Evolutionary conservation across 2,329 filamentous ascomycete genomes (phyloP), one percentile per base, ranked within the genome.

Genomic region (Diaporthe aspalathi): DNA sequence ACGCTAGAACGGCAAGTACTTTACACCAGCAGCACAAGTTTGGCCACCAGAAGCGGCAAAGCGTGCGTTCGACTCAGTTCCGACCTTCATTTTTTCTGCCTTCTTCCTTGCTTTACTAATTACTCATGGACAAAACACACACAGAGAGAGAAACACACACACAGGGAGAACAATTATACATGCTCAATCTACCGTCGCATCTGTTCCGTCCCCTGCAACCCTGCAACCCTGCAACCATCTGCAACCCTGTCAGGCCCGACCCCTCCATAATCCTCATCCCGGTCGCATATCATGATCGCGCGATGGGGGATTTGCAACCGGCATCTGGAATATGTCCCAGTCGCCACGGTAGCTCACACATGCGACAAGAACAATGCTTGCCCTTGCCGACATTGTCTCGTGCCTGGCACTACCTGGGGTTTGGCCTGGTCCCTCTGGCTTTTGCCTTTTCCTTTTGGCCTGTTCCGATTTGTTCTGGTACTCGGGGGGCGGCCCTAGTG

Each of bases 21-120:
- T 27, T 57, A 49, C n/a, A n/a, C n/a, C n/a, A n/a, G n/a, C n/a
- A n/a, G n/a, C n/a, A n/a, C n/a, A n/a, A n/a, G n/a, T n/a, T n/a
- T n/a, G 49, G 20, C 63, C 67, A 67, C 60, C 32, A 57, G 68
- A 70, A 72, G 70, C 71, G 71, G 56, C 71, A 73, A 68, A 35
- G 32, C 32, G 5, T 5, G 32, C 32, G 7, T 38, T 12, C 6
- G 35, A 38, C 35, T 38, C 32, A 32, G 20, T 22, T 29, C n/a
- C 27, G 32, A 5, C 32, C 32, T 32, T 24, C 32, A 27, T 67
- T 45, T 29, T 43, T 27, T 54, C 54, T 53, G 40, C 24, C 65
- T 40, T 24, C 5, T 49, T 35, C 7, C 32, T 40, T n/a, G 56
- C 5, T 43, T 43, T 16, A 17, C 14, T 11, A n/a, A 38, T 29